Conservation (phyloP, 768 basidiomycete genomes). For the Lactarius sp. region DNA sequence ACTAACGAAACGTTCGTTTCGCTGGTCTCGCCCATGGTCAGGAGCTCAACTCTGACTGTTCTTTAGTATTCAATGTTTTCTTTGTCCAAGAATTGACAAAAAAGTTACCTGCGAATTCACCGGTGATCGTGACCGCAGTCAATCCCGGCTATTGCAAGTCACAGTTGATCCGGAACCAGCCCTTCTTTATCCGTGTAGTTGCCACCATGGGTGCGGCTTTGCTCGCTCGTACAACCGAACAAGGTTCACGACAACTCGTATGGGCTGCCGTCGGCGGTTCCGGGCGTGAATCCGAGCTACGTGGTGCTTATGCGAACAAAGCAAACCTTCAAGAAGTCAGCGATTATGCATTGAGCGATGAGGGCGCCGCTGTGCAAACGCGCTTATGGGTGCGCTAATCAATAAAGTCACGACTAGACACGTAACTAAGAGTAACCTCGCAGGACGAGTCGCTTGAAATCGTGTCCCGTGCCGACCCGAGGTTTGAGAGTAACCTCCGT, state of each 20-base stretch:
- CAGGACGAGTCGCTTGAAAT: slow-evolving; percentile 21
- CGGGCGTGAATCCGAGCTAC: slow-evolving; percentile 12
- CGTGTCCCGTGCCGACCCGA: slow-evolving; percentile 8
- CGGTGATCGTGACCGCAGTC: slow-evolving; percentile 18
- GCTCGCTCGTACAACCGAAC: slow-evolving; percentile 12
- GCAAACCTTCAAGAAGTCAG: slow-evolving; percentile 12
- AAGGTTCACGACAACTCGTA: slow-evolving; percentile 18
- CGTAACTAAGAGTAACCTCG: background rate
- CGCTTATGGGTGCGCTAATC: slow-evolving; percentile 15
- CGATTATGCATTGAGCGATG: slow-evolving; percentile 19
- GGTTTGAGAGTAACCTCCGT: slow-evolving; percentile 1
- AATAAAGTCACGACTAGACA: background rate
- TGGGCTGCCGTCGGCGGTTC: slow-evolving; percentile 19
- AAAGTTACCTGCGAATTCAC: slow-evolving; percentile 19
- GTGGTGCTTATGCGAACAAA: slow-evolving; percentile 9
- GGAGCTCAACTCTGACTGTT: background rate
- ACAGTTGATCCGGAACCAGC: slow-evolving; percentile 3
- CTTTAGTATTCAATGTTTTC: slow-evolving; percentile 19
- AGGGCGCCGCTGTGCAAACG: slow-evolving; percentile 8
- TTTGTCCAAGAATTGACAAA: slow-evolving; percentile 22
- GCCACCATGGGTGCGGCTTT: background rate
- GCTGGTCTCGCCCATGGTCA: background rate
- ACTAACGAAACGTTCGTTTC: slow-evolving; percentile 18
- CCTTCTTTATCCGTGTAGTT: background rate
- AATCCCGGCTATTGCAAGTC: slow-evolving; percentile 22